Evolutionary conservation across 805 yeast genomes (phyloP), one percentile per base, ranked within the genome.

Genomic region (Wickerhamomyces ciferrii): DNA sequence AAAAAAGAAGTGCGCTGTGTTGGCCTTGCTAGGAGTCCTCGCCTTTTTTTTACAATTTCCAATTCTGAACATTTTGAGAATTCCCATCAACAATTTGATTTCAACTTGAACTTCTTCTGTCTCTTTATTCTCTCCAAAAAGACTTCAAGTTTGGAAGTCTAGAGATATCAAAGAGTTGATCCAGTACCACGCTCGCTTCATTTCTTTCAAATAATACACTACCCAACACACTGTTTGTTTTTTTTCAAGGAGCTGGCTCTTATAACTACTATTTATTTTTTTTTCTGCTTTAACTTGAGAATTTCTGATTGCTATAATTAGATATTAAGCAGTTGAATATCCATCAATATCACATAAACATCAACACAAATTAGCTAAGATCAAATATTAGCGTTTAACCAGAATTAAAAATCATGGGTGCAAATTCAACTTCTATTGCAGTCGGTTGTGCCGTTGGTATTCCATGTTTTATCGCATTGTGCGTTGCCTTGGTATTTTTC

Each of bases 391-490:
- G 6, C 6, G 27, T 7, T 7, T 24, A 6, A 24, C 27, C 3
- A 31, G 10, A 31, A 15, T 15, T 31, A 15, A 13, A 17, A 13
- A 38, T 6, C 9, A 42, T 32, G 20, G 32, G 20, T 10, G 10
- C 18, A 15, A 35, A 37, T 20, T 5, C 47, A 10, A 59, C 63
- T 1, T 57, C 64, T 2, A 49, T 69, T 9, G 76, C 79, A 2
- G 80, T 76, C 3, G 81, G 80, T 2, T 70, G 77, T 50, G 77
- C 81, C 3, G 75, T 77, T 4, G 81, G 80, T 31, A 65, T 77
- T 21, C 82, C 82, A 1, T 54, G 68, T n/a, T 69, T 66, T 4
- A 50, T 74, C 10, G 70, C 72, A 1, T 13, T 70, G 1, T 17
- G 66, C 0, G 61, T 73, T 2, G 65, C 72, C 0, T 29, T 63